Evolutionary conservation across 345 rosid species (phyloP).

Genomic region (Pugionium cornutum): DNA sequence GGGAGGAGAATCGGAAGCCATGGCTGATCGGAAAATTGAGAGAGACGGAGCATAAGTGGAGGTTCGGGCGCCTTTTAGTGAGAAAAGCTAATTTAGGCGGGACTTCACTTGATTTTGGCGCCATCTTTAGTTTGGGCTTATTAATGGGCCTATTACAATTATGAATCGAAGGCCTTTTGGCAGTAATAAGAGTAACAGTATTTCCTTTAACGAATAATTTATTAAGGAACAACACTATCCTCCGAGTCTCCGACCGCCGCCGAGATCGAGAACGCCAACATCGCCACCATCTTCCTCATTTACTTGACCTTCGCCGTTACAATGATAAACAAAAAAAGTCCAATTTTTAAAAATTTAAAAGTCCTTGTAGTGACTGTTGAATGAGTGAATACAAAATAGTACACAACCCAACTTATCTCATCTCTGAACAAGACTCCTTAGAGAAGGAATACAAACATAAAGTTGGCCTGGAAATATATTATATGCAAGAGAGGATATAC

Average conservation of each 20-base stretch:
- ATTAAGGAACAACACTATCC: too few relatives aligned
- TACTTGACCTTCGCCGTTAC: too few relatives aligned
- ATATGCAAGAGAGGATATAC: slow-evolving; percentile 29
- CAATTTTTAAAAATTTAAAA: too few relatives aligned
- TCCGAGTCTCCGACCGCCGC: too few relatives aligned
- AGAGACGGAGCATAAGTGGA: slow-evolving; percentile 15
- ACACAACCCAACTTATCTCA: too few relatives aligned
- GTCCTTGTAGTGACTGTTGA: too few relatives aligned
- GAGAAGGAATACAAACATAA: background rate
- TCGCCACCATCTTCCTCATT: background rate
- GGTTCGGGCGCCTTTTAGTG: slow-evolving; percentile 22
- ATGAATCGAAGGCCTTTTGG: background rate
- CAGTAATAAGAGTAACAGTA: too few relatives aligned
- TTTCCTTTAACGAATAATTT: too few relatives aligned
- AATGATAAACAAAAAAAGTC: too few relatives aligned
- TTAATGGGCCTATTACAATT: background rate
- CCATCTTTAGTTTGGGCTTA: slow-evolving; percentile 45
- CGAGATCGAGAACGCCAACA: too few relatives aligned
- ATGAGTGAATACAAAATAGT: too few relatives aligned
- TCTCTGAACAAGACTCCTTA: background rate
- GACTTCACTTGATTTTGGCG: slow-evolving; percentile 48
- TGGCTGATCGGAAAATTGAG: slow-evolving; percentile 39
- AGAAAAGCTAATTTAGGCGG: slow-evolving; percentile 29
- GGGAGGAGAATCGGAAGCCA: slow-evolving; percentile 77
- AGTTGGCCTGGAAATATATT: slow-evolving; percentile 31